phyloP scores from a whole-genome alignment of 257 asterid species.

The Penstemon davidsonii region DNA sequence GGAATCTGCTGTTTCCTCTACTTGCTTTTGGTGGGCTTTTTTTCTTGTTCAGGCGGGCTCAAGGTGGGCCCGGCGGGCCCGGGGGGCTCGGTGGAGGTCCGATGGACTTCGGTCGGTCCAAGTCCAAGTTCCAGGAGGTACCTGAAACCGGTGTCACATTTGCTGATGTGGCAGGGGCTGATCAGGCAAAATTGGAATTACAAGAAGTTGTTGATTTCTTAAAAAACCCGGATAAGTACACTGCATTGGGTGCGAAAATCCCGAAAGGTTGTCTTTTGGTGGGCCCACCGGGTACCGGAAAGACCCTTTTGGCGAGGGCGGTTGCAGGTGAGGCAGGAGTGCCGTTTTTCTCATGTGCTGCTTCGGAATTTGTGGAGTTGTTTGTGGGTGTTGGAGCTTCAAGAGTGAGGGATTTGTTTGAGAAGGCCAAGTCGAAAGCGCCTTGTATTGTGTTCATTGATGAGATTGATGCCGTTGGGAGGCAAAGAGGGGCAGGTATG shows the following conservation, averaged over 20 bases:
- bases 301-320: conserved; percentile 93
- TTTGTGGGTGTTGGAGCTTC: conserved; percentile 99
- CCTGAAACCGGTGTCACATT: conserved; percentile 93
- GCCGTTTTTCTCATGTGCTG: conserved; percentile 97
- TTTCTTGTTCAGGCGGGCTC: conserved; percentile 76
- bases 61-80: conserved; percentile 97
- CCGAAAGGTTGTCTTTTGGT: conserved; percentile 96
- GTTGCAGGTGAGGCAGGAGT: conserved; percentile 98
- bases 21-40: conserved; percentile 86
- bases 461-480: conserved; percentile 96
- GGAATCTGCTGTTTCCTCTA: conserved; percentile 73
- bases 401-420: conserved; percentile 95
- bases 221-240: conserved; percentile 95
- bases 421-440: conserved; percentile 89
- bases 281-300: conserved; percentile 97
- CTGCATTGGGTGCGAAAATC: conserved; percentile 92
- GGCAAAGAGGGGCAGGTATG: conserved; percentile 94
- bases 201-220: conserved; percentile 97
- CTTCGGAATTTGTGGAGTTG: conserved; percentile 92
- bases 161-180: conserved; percentile 97
- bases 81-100: conserved; percentile 95
- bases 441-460: conserved; percentile 98
- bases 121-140: conserved; percentile 95
- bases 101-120: conserved; percentile 95
- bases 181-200: conserved; percentile 90